Evolutionary conservation across 129 eudicot species (phyloP), one percentile per base, ranked within the genome.

Genomic region (Silybum marianum): DNA sequence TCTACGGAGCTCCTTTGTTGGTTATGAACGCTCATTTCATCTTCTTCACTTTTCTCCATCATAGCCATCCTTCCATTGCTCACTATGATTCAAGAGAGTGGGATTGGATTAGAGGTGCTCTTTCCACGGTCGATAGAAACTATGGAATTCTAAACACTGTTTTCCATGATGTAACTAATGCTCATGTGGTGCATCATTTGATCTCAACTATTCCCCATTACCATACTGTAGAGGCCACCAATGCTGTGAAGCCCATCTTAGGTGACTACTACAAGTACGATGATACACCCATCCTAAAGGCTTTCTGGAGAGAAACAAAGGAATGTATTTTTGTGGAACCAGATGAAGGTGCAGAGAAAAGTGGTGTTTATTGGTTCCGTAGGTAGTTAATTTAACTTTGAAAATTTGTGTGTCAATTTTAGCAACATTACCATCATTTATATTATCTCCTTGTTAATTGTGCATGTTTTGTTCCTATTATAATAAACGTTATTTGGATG

Each of bases 61-160:
- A 88, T 69, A 86, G 89, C 9, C 92, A 88, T 83, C 88, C 86
- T 28, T 78, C 91, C 0, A 65, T 88, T 73, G 89, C 91, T 0
- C 91, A 88, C 73, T 88, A 74, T n/a, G 87, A 88, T 73, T 68
- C 81, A 14, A 69, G 83, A 38, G 91, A 88, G 69, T 86, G 91
- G 89, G 89, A 88, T 28, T 88, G 91, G 91, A 39, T 88, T 39
- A 86, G 84, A 82, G 91, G 91, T 30, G 92, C 89, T 36, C 71
- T 86, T 68, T 88, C 92, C 13, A 86, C 92, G 0, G 75, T 86
- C 9, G 92, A 88, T 34, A 74, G 92, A 71, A 88, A 88, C 72
- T 88, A 83, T 5, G 92, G 92, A 7, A 51, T 88, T 22, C 74
- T 88, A 36, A 88, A 88, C 84, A 75, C 84, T 66, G 82, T 88